These are phyloP conservation scores for Neopestalotiopsis sp. DNA, from an alignment of 2,329 filamentous ascomycete species.

Conservation along the genomic window DNA sequence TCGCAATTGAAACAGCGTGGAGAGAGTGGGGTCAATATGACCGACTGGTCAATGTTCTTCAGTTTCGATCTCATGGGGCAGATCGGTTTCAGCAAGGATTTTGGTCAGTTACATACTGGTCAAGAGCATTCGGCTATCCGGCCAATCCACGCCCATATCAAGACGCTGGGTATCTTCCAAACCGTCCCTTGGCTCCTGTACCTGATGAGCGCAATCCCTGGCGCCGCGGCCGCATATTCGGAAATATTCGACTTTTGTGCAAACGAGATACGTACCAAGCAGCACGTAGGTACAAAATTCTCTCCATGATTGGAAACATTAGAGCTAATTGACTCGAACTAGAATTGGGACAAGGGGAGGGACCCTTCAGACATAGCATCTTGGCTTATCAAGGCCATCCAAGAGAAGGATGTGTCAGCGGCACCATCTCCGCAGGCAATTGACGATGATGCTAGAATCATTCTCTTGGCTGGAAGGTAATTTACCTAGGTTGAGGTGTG, in stretches of 20 bases:
- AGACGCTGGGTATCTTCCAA: conserved; percentile 36
- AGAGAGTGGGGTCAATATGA: conserved; percentile 24
- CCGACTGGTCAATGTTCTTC: conserved; percentile 30
- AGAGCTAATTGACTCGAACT: background rate
- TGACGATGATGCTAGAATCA: conserved; percentile 37
- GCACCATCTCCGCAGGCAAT: conserved; percentile 36
- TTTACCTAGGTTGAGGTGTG: background rate
- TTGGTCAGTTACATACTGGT: conserved; percentile 28
- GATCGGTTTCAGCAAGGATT: conserved; percentile 32
- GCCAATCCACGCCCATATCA: conserved; percentile 41
- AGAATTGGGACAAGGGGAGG: conserved; percentile 32
- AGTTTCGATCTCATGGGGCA: conserved; percentile 34
- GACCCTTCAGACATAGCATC: conserved; percentile 42
- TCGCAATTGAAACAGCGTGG: background rate
- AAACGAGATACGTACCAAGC: conserved; percentile 37
- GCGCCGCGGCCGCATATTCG: conserved; percentile 32
- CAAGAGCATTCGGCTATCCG: conserved; percentile 38
- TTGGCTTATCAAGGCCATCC: conserved; percentile 44
- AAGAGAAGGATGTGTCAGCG: conserved; percentile 41
- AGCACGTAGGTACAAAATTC: conserved; percentile 26
- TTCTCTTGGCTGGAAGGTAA: conserved; percentile 39
- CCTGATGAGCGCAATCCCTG: conserved; percentile 36
- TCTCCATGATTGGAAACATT: background rate
- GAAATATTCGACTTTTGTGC: conserved; percentile 38
- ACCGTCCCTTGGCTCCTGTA: conserved; percentile 43